These are phyloP conservation scores for Epichloe gansuensis DNA, from an alignment of 2,329 filamentous ascomycete genomes.

Conservation along the genomic window DNA sequence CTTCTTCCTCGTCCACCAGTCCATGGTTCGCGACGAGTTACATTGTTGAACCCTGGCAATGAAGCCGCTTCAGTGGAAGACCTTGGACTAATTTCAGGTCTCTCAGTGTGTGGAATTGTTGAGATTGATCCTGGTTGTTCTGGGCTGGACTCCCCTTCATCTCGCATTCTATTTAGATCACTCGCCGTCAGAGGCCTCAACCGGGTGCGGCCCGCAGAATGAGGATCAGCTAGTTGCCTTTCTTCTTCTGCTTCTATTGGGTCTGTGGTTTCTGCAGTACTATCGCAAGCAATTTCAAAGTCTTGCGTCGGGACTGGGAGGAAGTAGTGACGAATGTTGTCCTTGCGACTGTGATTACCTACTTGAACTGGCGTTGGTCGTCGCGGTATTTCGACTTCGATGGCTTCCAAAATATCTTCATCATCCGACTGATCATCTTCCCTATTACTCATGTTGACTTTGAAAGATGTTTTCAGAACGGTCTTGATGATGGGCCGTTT, in stretches of 20 bases:
- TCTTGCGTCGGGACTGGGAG: slow-evolving; percentile 10
- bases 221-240: background rate
- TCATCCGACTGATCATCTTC: slow-evolving; percentile 20
- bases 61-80: background rate
- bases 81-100: background rate
- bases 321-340: slow-evolving; percentile 21
- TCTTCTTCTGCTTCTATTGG: background rate
- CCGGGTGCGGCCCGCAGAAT: slow-evolving; percentile 4
- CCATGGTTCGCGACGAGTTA: background rate
- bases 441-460: slow-evolving; percentile 21
- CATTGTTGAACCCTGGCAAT: background rate
- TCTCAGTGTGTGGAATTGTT: background rate
- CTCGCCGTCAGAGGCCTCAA: slow-evolving; percentile 9
- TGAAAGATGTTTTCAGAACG: slow-evolving; percentile 17
- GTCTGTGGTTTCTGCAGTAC: slow-evolving; percentile 16
- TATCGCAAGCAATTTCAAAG: slow-evolving; percentile 23
- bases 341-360: slow-evolving; percentile 1
- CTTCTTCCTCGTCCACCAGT: background rate
- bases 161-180: slow-evolving; percentile 10
- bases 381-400: slow-evolving; percentile 16
- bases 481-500: background rate
- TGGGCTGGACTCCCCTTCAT: slow-evolving; percentile 6
- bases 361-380: slow-evolving; percentile 1
- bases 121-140: slow-evolving; percentile 3
- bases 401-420: slow-evolving; percentile 8